Percentiles rank a stretch among this genome's conserved stretches.
phyloP scores from a whole-genome alignment of 495 filamentous ascomycete genomes.

The Neurospora sp. region DNA sequence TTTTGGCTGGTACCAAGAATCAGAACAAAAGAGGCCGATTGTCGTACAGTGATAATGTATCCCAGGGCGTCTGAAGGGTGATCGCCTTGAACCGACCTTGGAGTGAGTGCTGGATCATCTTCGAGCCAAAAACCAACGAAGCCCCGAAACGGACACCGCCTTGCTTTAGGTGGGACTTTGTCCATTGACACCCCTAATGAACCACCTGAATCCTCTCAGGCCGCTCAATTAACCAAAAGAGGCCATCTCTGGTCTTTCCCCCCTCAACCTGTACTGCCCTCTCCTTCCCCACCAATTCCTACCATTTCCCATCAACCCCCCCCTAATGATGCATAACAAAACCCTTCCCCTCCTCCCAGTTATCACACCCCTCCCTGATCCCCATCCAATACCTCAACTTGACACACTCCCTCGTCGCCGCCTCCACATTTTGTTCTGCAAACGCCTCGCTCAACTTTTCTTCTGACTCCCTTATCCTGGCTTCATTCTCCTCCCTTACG shows the following conservation, averaged over 20 bases:
- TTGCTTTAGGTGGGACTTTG: background rate
- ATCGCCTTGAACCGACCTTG: background rate
- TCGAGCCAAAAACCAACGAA: background rate
- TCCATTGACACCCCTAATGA: background rate
- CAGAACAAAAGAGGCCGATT: background rate
- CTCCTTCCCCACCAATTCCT: background rate
- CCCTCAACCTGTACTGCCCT: too few relatives aligned
- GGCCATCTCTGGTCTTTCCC: background rate
- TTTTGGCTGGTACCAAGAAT: background rate
- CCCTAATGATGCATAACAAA: conserved; percentile 54
- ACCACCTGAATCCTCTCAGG: background rate
- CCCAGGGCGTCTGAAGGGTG: background rate
- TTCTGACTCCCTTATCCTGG: conserved; percentile 51
- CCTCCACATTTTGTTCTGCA: conserved; percentile 49
- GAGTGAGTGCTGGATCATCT: background rate
- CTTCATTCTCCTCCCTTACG: conserved; percentile 57
- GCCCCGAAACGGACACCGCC: background rate
- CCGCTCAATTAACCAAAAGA: background rate
- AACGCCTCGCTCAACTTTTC: conserved; percentile 52
- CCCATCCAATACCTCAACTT: conserved; percentile 86
- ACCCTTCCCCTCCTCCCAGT: conserved; percentile 71
- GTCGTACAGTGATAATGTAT: background rate
- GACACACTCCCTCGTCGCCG: conserved; percentile 60
- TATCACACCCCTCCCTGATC: conserved; percentile 66
- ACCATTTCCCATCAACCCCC: background rate